Percentiles rank a stretch among this genome's conserved stretches.
Evolutionary conservation across 139 green algal genomes (phyloP).

Genomic region (Microglena sp.): DNA sequence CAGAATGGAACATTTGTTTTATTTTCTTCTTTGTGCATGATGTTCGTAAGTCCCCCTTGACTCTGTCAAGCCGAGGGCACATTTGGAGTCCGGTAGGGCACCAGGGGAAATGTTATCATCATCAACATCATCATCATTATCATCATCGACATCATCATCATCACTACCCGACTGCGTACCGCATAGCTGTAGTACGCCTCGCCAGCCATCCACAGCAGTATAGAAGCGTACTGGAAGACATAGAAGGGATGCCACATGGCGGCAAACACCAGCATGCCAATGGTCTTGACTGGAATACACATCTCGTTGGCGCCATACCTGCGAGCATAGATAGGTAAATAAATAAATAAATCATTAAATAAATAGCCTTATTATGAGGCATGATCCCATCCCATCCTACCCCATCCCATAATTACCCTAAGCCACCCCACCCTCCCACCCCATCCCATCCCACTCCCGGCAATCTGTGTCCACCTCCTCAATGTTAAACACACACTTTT

Average conservation of each 20-base stretch:
- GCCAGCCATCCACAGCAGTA: conserved; percentile 36
- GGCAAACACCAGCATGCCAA: conserved; percentile 26
- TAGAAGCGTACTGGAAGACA: conserved; percentile 15
- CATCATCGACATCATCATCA: no score
- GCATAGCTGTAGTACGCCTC: conserved; percentile 40
- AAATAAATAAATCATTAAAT: background rate
- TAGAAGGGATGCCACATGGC: conserved; percentile 43
- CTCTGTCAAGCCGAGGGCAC: no score
- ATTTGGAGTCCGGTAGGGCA: no score
- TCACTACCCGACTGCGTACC: no score
- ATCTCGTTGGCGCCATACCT: conserved; percentile 48
- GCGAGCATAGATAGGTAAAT: background rate
- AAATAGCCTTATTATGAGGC: background rate
- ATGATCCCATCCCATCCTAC: background rate
- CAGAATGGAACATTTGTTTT: no score
- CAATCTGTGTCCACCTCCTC: background rate
- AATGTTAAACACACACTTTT: background rate
- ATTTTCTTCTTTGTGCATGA: no score
- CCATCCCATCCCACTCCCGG: no score
- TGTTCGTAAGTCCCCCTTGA: no score
- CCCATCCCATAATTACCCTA: no score
- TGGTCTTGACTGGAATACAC: conserved; percentile 32
- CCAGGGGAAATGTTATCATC: no score
- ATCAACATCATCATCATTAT: no score
- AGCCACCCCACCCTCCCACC: no score